Evolutionary conservation across 805 yeast genomes (phyloP).

Genomic region (Candida rishiriensis): DNA sequence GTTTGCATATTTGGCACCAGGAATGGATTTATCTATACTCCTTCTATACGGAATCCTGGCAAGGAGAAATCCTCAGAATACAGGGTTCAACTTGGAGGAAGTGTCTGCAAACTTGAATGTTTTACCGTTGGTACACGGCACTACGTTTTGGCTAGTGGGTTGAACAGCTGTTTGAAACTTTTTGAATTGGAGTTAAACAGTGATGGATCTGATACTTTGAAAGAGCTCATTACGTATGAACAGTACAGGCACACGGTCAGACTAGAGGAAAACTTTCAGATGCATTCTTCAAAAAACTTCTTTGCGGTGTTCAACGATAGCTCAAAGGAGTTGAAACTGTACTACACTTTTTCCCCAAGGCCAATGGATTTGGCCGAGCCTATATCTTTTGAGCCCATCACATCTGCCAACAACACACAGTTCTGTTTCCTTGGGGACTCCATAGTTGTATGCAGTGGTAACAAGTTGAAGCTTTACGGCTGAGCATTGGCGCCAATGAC

Average conservation of each 20-base stretch:
- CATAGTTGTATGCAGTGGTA: not conserved
- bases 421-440: conserved; percentile 9
- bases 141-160: conserved; percentile 13
- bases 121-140: not conserved
- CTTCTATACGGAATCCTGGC: not conserved
- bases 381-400: not conserved
- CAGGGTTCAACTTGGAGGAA: conserved; percentile 5
- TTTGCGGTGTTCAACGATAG: conserved; percentile 11
- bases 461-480: conserved; percentile 1
- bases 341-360: conserved; percentile 8
- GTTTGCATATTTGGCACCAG: conserved; percentile 1
- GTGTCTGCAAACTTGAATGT: conserved; percentile 11
- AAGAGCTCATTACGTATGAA: conserved; percentile 5
- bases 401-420: conserved; percentile 1
- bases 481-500: not conserved
- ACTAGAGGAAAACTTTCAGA: conserved; percentile 7
- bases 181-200: conserved; percentile 2
- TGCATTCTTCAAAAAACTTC: conserved; percentile 8
- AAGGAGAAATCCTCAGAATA: not conserved
- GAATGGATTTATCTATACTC: not conserved
- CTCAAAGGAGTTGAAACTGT: conserved; percentile 6
- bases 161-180: conserved; percentile 6
- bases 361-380: conserved; percentile 6
- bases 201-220: not conserved
- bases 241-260: conserved; percentile 8